These are phyloP conservation scores for Conticribra weissflogii DNA, from an alignment of 108 stramenopile genomes.

Conservation along the genomic window DNA sequence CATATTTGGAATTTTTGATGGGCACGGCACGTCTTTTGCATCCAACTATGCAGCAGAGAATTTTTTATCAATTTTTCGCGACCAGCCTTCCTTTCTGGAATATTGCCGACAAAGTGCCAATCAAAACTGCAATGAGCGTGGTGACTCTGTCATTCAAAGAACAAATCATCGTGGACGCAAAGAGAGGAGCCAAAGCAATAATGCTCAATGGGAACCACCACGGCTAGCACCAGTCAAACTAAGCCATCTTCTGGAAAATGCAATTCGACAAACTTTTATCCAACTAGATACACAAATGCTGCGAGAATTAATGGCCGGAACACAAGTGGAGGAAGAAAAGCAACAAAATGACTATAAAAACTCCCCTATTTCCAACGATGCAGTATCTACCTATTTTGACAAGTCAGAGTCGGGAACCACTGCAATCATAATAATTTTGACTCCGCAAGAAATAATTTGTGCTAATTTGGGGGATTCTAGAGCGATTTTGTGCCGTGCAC, in stretches of 20 bases:
- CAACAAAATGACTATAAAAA: not conserved
- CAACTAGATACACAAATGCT: slow-evolving; percentile 30
- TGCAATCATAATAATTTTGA: slow-evolving; percentile 77
- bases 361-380: not conserved
- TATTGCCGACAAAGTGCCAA: slow-evolving; percentile 52
- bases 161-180: slow-evolving; percentile 47
- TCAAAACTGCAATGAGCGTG: slow-evolving; percentile 21
- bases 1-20: slow-evolving; percentile 85
- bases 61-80: slow-evolving; percentile 64
- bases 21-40: slow-evolving; percentile 83
- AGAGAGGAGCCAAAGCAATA: slow-evolving; percentile 38
- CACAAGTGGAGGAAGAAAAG: not conserved
- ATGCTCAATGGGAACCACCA: not conserved
- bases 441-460: slow-evolving; percentile 85
- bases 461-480: slow-evolving; percentile 96
- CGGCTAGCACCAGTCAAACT: not conserved
- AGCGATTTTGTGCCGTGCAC: slow-evolving; percentile 63
- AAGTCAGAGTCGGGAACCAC: slow-evolving; percentile 84
- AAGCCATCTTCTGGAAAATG: slow-evolving; percentile 20
- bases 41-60: slow-evolving; percentile 63
- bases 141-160: no score
- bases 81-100: slow-evolving; percentile 42
- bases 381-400: slow-evolving; percentile 7
- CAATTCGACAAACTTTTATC: slow-evolving; percentile 17
- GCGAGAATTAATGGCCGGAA: slow-evolving; percentile 1